These are phyloP conservation scores for Amanita pallidorosea DNA, from an alignment of 768 basidiomycete species.

Conservation along the genomic window DNA sequence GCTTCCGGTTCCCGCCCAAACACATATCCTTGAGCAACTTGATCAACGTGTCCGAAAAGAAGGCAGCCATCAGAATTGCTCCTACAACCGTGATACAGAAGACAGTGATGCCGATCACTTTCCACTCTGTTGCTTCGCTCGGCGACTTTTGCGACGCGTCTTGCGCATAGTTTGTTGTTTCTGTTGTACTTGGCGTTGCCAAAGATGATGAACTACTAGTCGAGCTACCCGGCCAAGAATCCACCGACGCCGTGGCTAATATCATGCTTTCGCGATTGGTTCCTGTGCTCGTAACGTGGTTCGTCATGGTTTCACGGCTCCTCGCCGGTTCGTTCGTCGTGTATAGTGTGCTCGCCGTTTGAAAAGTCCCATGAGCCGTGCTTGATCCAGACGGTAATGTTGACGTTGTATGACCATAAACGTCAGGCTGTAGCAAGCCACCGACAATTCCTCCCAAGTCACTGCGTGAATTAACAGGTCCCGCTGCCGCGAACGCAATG, in stretches of 20 bases:
- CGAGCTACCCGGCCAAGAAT: neutral
- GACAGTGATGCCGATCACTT: conserved; percentile 57
- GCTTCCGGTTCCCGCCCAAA: conserved; percentile 21
- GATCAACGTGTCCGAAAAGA: conserved; percentile 69
- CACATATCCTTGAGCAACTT: conserved; percentile 43
- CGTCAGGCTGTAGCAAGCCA: neutral
- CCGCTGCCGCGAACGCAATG: neutral
- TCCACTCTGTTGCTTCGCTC: conserved; percentile 47
- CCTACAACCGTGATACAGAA: conserved; percentile 53
- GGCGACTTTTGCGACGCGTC: conserved; percentile 21
- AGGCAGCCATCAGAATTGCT: conserved; percentile 39
- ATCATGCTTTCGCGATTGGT: neutral
- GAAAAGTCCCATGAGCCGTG: neutral
- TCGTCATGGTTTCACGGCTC: neutral
- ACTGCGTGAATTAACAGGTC: neutral
- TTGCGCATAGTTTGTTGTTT: neutral
- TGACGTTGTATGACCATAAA: neutral
- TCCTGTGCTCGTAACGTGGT: neutral
- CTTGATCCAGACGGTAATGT: neutral
- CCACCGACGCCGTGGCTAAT: neutral
- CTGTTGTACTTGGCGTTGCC: neutral
- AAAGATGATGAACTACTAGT: neutral
- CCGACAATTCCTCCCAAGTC: conserved; percentile 14
- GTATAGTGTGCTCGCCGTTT: neutral
- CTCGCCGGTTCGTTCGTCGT: neutral